These are phyloP conservation scores for Quercus phellos DNA, from an alignment of 331 rosid genomes.

Conservation along the genomic window DNA sequence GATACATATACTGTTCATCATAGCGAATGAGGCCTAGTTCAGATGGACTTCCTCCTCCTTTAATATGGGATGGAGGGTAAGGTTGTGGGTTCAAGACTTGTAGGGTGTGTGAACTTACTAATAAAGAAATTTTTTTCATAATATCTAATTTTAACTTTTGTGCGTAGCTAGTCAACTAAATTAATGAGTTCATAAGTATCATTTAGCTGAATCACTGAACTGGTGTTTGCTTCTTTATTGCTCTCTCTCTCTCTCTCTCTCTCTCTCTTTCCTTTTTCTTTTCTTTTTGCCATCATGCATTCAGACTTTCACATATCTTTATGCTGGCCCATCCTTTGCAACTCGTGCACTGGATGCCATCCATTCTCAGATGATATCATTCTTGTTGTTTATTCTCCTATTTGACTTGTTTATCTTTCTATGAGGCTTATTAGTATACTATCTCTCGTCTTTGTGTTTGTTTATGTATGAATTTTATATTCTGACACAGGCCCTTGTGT, in stretches of 20 bases:
- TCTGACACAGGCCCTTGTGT: background rate
- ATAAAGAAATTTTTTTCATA: too few relatives aligned
- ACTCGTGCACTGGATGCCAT: background rate
- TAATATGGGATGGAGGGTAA: too few relatives aligned
- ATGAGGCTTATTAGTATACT: background rate
- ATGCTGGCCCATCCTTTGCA: background rate
- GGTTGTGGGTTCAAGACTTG: too few relatives aligned
- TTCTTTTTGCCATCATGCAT: background rate
- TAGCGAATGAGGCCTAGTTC: too few relatives aligned
- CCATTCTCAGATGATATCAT: background rate
- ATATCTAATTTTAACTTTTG: background rate
- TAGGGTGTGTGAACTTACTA: too few relatives aligned
- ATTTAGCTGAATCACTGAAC: background rate
- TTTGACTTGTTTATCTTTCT: background rate
- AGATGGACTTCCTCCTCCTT: too few relatives aligned
- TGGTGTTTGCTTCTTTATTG: background rate
- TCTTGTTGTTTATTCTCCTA: background rate
- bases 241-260: background rate
- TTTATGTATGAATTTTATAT: background rate
- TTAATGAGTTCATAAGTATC: background rate
- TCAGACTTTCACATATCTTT: background rate
- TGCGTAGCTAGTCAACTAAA: background rate
- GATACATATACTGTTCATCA: background rate
- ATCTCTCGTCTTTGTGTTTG: background rate
- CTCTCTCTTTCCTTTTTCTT: background rate